Evolutionary conservation across 179 eudicot genomes (phyloP), one percentile per base, ranked within the genome.

Genomic region (Gypsophila paniculata): DNA sequence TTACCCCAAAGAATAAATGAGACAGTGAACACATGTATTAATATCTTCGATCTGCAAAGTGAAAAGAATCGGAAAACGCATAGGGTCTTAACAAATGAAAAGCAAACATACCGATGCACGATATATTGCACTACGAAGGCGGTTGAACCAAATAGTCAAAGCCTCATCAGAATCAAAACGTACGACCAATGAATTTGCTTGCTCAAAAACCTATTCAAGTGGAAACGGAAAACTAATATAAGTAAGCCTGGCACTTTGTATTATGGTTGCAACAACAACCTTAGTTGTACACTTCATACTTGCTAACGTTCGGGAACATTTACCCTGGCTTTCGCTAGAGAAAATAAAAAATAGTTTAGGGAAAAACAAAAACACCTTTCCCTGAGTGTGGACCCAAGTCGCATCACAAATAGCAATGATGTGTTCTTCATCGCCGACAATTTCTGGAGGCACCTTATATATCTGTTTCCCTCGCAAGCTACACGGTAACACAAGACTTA

Each of bases 391-490:
- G 44, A 67, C 42, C 65, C 84, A 79, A 70, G 84, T 80, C 57
- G 85, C 59, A 83, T 85, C 90, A 77, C 75, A 77, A 52, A 95
- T 65, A 59, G 96, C 96, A 76, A 95, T 82, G 69, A 92, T 88
- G 79, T 86, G 80, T 59, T 90, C 91, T 72, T 85, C 86, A 74
- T 85, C 73, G 65, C 96, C 95, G 72, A 92, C 77, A 39, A 75
- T 72, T 65, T 88, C 88, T 4, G 88, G 58, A 48, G 99, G 97
- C 64, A 95, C 88, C 78, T 83, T 88, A 77, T 84, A 83, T 49
- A 89, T 77, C 48, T 87, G 91, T 76, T 95, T 95, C 38, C 96
- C 96, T 68, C 91, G 88, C 69, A 95, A 80, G 85, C 99, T 95
- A 80, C 78, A 85, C 60, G 48, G 71, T 46, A 5, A 21, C 39